phyloP scores from a whole-genome alignment of 768 basidiomycete species.

The Termitomyces sp. region DNA sequence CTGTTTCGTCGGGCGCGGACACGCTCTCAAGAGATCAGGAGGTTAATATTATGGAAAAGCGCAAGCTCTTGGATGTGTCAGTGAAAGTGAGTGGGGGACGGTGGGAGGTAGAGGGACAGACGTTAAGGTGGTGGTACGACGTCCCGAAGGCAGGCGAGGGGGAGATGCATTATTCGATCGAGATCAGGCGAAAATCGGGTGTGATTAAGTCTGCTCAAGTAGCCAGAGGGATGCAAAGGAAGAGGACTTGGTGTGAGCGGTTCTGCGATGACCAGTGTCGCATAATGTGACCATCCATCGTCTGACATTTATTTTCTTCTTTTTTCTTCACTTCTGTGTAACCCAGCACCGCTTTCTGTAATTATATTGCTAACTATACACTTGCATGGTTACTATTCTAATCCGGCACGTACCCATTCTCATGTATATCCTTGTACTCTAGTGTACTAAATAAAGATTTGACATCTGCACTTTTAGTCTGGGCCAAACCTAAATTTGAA shows the following conservation, averaged over 20 bases:
- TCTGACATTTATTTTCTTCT: neutral
- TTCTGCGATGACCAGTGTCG: slow-evolving; percentile 16
- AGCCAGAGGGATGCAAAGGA: neutral
- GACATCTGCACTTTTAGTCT: neutral
- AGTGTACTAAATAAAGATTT: neutral
- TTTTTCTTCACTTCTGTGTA: neutral
- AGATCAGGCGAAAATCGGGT: slow-evolving; percentile 27
- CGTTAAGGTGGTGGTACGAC: slow-evolving; percentile 50
- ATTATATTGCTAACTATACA: slow-evolving; percentile 2
- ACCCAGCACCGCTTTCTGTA: neutral
- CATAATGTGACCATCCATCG: slow-evolving; percentile 18
- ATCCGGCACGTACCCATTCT: neutral
- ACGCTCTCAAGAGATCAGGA: neutral
- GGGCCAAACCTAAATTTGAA: neutral
- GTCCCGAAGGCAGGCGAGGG: slow-evolving; percentile 29
- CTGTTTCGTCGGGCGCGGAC: slow-evolving; percentile 2
- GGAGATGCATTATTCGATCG: slow-evolving; percentile 31
- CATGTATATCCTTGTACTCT: neutral
- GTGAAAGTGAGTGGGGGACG: slow-evolving; percentile 38
- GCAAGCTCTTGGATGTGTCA: slow-evolving; percentile 37
- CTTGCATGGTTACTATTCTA: neutral
- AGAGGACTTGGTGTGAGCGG: slow-evolving; percentile 16
- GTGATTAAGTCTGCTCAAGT: slow-evolving; percentile 19
- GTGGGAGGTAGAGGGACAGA: slow-evolving; percentile 44
- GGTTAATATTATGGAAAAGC: neutral